A percentile compares a stretch with the other conserved stretches of the same genome.
phyloP scores from a whole-genome alignment of 352 stramenopile genomes.

The Phytophthora chlamydospora region DNA sequence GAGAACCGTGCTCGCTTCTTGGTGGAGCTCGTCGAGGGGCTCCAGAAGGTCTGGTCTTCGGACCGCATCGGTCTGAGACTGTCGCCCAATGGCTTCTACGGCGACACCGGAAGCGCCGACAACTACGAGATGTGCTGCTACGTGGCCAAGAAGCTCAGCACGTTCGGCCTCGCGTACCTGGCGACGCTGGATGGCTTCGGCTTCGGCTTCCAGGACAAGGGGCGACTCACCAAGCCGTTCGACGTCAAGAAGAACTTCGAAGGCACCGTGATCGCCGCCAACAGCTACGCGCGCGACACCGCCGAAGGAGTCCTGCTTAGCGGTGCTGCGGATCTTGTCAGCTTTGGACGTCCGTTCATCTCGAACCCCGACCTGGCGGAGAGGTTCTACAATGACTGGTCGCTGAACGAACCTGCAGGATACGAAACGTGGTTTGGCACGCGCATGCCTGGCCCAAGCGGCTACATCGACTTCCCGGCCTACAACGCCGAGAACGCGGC shows the following conservation, averaged over 20 bases:
- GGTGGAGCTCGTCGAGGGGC: slow-evolving; percentile 60
- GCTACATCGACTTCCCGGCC: slow-evolving; percentile 33
- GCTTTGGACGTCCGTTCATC: slow-evolving; percentile 40
- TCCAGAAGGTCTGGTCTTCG: slow-evolving; percentile 39
- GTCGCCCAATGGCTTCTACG: slow-evolving; percentile 35
- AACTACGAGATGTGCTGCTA: slow-evolving; percentile 55
- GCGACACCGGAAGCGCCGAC: slow-evolving; percentile 42
- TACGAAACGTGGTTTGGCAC: slow-evolving; percentile 34
- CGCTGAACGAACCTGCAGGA: slow-evolving; percentile 30
- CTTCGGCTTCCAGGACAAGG: slow-evolving; percentile 49
- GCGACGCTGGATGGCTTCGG: slow-evolving; percentile 42
- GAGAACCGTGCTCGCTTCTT: slow-evolving; percentile 83
- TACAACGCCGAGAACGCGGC: slow-evolving; percentile 15
- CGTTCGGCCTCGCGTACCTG: slow-evolving; percentile 49
- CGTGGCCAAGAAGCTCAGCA: slow-evolving; percentile 36
- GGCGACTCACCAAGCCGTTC: slow-evolving; percentile 30
- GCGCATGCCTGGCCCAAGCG: slow-evolving; percentile 23
- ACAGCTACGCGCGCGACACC: slow-evolving; percentile 44
- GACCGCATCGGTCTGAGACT: slow-evolving; percentile 37
- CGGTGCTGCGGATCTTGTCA: slow-evolving; percentile 27
- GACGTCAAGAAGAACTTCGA: slow-evolving; percentile 45
- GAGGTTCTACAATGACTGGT: slow-evolving; percentile 32
- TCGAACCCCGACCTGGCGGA: slow-evolving; percentile 39
- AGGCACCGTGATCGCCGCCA: slow-evolving; percentile 34
- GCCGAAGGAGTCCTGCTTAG: slow-evolving; percentile 35